Conservation (phyloP, 495 filamentous ascomycete species). For the Aspergillus sclerotioniger region DNA sequence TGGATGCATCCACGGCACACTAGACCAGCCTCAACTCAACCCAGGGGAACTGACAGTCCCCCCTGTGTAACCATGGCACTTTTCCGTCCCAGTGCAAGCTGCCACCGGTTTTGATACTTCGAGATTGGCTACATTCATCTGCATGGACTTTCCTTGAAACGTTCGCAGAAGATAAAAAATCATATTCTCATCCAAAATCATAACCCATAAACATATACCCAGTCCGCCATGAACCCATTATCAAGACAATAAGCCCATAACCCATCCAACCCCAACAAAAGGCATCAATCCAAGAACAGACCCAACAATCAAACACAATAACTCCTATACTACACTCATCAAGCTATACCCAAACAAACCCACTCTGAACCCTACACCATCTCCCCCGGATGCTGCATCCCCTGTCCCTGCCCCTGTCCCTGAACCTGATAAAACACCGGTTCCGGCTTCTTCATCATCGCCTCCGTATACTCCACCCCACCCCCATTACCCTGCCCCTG, state of each 20-base stretch:
- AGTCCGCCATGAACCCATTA: not conserved
- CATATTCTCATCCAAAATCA: not conserved
- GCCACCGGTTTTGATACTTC: too few species aligned
- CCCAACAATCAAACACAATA: not conserved
- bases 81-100: too few species aligned
- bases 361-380: not conserved
- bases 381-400: not conserved
- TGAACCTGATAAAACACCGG: conserved; percentile 1
- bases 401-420: not conserved
- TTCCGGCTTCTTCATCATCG: not conserved
- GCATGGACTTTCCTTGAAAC: too few species aligned
- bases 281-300: not conserved
- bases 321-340: not conserved
- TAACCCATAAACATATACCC: not conserved
- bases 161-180: too few species aligned
- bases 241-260: not conserved
- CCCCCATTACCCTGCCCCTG: too few species aligned
- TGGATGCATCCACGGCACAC: too few species aligned
- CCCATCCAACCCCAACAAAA: not conserved
- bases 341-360: not conserved
- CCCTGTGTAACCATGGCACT: too few species aligned
- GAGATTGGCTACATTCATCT: too few species aligned
- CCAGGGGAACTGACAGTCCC: too few species aligned
- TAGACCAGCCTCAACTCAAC: too few species aligned
- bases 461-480: too few species aligned